These are phyloP conservation scores for Metrosideros polymorpha DNA, from an alignment of 441 rosid species.

Conservation along the genomic window DNA sequence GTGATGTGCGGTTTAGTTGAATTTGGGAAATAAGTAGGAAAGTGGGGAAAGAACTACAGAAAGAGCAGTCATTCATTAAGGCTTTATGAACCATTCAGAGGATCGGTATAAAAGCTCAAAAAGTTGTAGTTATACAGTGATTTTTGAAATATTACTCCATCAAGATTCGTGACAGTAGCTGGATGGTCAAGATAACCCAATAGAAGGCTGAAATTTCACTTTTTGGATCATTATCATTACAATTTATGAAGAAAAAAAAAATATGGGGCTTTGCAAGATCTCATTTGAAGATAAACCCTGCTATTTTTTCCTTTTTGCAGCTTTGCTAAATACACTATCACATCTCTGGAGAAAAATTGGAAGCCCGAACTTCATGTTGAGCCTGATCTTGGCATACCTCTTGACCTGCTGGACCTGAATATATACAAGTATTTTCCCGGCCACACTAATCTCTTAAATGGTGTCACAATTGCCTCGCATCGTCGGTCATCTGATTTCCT, in stretches of 20 bases:
- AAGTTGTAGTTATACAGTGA: neutral
- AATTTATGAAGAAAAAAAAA: neutral
- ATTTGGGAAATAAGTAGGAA: neutral
- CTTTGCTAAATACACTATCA: conserved; percentile 73
- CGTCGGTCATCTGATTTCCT: neutral
- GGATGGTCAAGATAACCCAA: neutral
- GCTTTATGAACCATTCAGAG: neutral
- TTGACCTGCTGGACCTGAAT: conserved; percentile 94
- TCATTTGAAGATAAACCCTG: neutral
- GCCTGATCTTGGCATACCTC: conserved; percentile 98
- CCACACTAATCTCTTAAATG: neutral
- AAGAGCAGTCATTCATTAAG: neutral
- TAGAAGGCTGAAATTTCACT: neutral
- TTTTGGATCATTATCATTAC: neutral
- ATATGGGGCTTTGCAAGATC: neutral
- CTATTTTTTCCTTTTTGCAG: conserved; percentile 26
- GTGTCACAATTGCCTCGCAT: neutral
- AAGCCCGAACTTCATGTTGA: conserved; percentile 89
- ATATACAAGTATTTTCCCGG: conserved; percentile 67
- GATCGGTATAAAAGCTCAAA: neutral
- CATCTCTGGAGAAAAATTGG: conserved; percentile 81
- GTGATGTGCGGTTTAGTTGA: neutral
- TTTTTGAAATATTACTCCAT: neutral
- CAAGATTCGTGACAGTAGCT: neutral
- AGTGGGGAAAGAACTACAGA: neutral